phyloP scores from a whole-genome alignment of 208 protist genomes.

The Wallacemonas rigidus region DNA sequence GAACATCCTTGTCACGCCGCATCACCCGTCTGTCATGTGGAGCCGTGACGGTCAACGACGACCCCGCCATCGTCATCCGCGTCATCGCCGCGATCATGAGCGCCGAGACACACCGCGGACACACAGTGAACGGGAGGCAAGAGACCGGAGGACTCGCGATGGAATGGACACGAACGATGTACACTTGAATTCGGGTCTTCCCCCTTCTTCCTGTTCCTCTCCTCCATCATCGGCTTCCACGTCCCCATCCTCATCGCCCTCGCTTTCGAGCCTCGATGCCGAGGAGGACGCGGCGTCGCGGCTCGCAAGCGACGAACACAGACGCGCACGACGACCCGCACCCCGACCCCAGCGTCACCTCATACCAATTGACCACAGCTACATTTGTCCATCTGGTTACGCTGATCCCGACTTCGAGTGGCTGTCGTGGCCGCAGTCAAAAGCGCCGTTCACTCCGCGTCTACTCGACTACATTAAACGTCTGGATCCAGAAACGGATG shows the following conservation, averaged over 20 bases:
- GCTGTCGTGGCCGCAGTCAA: constrained; percentile 79
- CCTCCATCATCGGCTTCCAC: constrained; percentile 3
- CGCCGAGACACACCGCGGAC: not conserved
- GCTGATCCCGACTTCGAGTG: constrained; percentile 85
- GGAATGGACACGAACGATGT: too few relatives aligned
- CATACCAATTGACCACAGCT: constrained; percentile 88
- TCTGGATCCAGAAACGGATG: constrained; percentile 62
- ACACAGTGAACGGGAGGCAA: not conserved
- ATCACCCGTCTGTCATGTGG: not conserved
- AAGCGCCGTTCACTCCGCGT: constrained; percentile 48
- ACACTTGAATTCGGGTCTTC: not conserved
- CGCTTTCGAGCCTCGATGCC: not conserved
- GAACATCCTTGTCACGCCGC: constrained; percentile 58
- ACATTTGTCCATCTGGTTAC: constrained; percentile 74
- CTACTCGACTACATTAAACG: constrained; percentile 49
- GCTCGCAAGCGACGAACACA: not conserved
- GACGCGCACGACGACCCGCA: not conserved
- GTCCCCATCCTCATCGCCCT: not conserved
- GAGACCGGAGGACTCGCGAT: not conserved
- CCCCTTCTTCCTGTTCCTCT: constrained; percentile 1
- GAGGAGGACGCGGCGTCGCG: not conserved
- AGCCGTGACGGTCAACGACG: not conserved
- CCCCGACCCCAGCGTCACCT: constrained; percentile 32
- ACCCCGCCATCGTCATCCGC: not conserved
- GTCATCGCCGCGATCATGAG: not conserved